Base-by-base conservation (phyloP, 495 filamentous ascomycete species). In the Penicillium canescens region DNA sequence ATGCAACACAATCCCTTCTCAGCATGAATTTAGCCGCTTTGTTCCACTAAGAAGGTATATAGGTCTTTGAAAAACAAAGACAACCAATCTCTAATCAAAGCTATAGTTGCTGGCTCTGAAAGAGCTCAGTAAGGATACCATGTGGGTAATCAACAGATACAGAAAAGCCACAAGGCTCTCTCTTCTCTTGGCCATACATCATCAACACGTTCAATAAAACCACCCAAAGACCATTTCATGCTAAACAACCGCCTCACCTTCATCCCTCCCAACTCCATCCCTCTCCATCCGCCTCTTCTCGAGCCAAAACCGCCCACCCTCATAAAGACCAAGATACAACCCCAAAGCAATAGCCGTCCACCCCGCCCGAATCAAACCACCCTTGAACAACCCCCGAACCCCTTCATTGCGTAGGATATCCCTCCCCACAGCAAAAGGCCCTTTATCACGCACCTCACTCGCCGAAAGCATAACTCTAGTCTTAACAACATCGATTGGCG, bases 341-440 rank as follows among this genome's bases (percentile, higher is more conserved):
- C 92, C 90, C 57, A 88, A 84, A 6, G 90, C 87, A 12, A 94
- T 52, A 11, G 88, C 83, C 23, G 91, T 91, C 91, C 92, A 96
- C 3, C 79, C 78, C n/a, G 79, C 80, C 45, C 92, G 82, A 58
- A 96, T 72, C 10, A 74, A 70, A 1, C 86, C 90, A n/a, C 92
- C 92, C 28, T 85, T 78, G 57, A 92, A 95, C 16, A 97, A 64
- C 0, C 91, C 90, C 42, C 72, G 78, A 13, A 89, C 48, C 4
- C 92, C 92, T 38, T 85, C 81, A 40, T 86, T 77, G 1, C 56
- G 58, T 50, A 84, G 63, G 5, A 96, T 79, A 51, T 86, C 77
- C 44, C 70, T 78, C 13, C 84, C 85, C 35, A 93, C 82, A 35
- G 73, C 72, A 38, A 84, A 58, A 65, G 71, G 50, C 61, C 63